Base-by-base conservation (phyloP, 495 filamentous ascomycete species). In the Hypoxylon rickii region DNA sequence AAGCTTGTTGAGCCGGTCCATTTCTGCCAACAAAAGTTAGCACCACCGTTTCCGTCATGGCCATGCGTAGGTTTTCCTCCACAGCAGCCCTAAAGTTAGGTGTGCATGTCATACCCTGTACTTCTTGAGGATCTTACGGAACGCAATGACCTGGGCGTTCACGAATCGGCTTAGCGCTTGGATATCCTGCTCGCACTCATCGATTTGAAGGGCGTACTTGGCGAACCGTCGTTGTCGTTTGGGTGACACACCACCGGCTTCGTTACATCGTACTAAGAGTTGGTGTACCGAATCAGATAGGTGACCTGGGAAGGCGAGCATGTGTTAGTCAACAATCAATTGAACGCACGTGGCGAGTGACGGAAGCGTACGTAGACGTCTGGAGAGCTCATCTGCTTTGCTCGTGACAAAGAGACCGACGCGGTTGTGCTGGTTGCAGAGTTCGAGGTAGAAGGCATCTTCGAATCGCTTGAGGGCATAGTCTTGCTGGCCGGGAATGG, bases 111-210 rank as follows among this genome's bases (percentile, higher is more conserved):
- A 33, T 63, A 72, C 73, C 69, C 73, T 73, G 72, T 90, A 89
- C 65, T 90, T 90, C 68, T 90, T 90, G 48, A 89, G 72, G 3
- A 90, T 81, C 70, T 90, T 90, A 53, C 75, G 77, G 60, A 90
- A 88, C 2, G 82, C 87, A 16, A 80, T 76, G 8, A 81, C 71
- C 65, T 90, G 87, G 13, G 83, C 83, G 41, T 74, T 70, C 17
- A 83, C 78, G 49, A 87, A 90, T 41, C 86, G 80, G 21, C 78
- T 74, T 10, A 90, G 69, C 2, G 74, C 75, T 44, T 77, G 74
- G 24, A 86, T 80, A 43, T 89, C 86, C 44, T 87, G 78, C 26
- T 82, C 83, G 51, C 81, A 85, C 58, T 81, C 65, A 33, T 74
- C 61, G 7, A 74, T 46, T 5, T 71, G 65, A 6, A 70, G 33